Percentiles rank a stretch among this genome's conserved stretches.
phyloP scores from a whole-genome alignment of 179 eudicot genomes.

The Pouteria campechiana region DNA sequence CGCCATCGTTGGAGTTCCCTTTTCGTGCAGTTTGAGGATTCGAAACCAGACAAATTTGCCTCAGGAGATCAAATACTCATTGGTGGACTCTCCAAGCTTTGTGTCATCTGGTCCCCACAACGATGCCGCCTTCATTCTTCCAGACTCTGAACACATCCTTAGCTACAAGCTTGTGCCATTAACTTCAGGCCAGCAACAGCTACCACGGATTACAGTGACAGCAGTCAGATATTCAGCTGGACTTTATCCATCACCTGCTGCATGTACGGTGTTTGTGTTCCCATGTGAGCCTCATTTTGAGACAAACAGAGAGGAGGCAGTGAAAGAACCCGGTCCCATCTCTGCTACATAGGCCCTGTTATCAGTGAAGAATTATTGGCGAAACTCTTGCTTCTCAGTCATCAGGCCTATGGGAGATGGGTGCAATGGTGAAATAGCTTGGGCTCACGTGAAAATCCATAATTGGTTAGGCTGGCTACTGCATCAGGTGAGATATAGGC shows the following conservation, averaged over 20 bases:
- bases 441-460: too few relatives aligned
- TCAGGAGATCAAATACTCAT: slow-evolving; percentile 76
- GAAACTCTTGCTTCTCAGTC: too few relatives aligned
- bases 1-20: slow-evolving; percentile 76
- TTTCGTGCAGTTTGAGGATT: slow-evolving; percentile 53
- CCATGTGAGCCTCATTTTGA: slow-evolving; percentile 64
- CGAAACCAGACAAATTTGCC: slow-evolving; percentile 65
- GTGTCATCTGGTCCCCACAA: slow-evolving; percentile 75
- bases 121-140: slow-evolving; percentile 57
- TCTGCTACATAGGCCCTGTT: neutral
- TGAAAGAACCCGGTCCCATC: slow-evolving; percentile 13
- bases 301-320: slow-evolving; percentile 7
- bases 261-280: slow-evolving; percentile 69
- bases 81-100: slow-evolving; percentile 75
- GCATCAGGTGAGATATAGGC: too few relatives aligned
- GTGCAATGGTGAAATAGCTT: too few relatives aligned
- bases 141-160: slow-evolving; percentile 51
- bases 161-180: slow-evolving; percentile 79
- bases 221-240: slow-evolving; percentile 66
- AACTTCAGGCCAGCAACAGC: slow-evolving; percentile 62
- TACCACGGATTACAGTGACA: slow-evolving; percentile 59
- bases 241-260: slow-evolving; percentile 58
- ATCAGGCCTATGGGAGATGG: too few relatives aligned
- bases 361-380: too few relatives aligned
- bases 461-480: too few relatives aligned